These are phyloP conservation scores for Reticulascus tulasneorum DNA, from an alignment of 2,329 filamentous ascomycete genomes.

Conservation along the genomic window DNA sequence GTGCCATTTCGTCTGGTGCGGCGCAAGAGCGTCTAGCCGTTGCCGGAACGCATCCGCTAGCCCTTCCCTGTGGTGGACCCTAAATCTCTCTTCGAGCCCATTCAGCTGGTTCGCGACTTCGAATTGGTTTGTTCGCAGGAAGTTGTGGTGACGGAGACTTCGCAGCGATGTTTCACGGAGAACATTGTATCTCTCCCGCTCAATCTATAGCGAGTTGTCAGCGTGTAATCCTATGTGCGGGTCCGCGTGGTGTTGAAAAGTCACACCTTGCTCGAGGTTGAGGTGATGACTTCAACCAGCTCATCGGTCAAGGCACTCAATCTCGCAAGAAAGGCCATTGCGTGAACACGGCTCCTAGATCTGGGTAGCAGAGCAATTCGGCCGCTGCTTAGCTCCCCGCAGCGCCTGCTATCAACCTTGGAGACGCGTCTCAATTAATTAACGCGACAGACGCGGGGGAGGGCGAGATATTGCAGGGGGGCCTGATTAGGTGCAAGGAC, in stretches of 20 bases:
- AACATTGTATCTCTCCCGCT: slow-evolving; percentile 33
- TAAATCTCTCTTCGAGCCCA: slow-evolving; percentile 82
- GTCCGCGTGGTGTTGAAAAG: slow-evolving; percentile 5
- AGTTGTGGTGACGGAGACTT: slow-evolving; percentile 50
- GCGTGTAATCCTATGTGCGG: slow-evolving; percentile 2
- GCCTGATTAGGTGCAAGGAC: no score
- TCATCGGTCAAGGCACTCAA: slow-evolving; percentile 65
- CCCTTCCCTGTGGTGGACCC: slow-evolving; percentile 72
- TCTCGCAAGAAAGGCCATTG: slow-evolving; percentile 68
- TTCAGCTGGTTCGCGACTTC: slow-evolving; percentile 61
- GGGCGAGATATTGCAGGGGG: no score
- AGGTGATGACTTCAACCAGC: slow-evolving; percentile 62
- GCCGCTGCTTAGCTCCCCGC: no score
- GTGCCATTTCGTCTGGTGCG: slow-evolving; percentile 56
- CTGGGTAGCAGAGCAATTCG: no score
- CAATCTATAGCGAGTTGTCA: slow-evolving; percentile 16
- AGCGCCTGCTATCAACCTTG: no score
- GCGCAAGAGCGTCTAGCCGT: slow-evolving; percentile 55
- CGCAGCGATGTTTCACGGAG: slow-evolving; percentile 47
- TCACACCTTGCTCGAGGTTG: slow-evolving; percentile 48
- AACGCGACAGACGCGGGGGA: no score
- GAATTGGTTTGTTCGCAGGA: slow-evolving; percentile 70
- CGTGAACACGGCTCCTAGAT: no score
- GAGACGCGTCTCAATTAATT: no score
- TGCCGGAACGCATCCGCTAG: slow-evolving; percentile 67